Evolutionary conservation across 176 grass and related monocot species (phyloP).

Genomic region (Rhynchospora breviuscula): DNA sequence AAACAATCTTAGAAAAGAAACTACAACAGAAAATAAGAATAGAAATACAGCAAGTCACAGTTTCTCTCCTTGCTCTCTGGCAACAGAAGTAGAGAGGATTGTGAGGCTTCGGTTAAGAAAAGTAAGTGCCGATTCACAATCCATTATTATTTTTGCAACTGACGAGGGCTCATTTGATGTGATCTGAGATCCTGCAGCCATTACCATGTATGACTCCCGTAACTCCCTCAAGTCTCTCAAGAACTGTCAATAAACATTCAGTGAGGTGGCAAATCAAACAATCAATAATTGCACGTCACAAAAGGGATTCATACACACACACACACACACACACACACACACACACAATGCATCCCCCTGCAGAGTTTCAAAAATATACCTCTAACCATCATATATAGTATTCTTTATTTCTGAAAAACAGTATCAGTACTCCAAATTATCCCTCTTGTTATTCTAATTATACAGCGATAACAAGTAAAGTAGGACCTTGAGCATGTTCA

Average conservation of each 20-base stretch:
- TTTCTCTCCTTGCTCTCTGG: conserved; percentile 63
- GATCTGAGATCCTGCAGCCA: conserved; percentile 65
- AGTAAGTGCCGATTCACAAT: conserved; percentile 89
- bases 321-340: no score
- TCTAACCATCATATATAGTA: no score
- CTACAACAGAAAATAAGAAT: not conserved
- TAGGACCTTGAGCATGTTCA: no score
- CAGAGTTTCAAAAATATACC: no score
- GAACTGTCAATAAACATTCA: conserved; percentile 40
- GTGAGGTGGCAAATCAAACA: not conserved
- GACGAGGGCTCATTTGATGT: conserved; percentile 75
- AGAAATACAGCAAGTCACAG: conserved; percentile 27
- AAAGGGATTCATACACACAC: no score
- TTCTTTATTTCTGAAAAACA: no score
- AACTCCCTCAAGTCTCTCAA: conserved; percentile 83
- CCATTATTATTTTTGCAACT: conserved; percentile 76
- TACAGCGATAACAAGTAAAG: no score
- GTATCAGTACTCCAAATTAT: no score
- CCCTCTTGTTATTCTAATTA: no score
- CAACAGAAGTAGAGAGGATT: conserved; percentile 90
- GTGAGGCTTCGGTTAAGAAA: conserved; percentile 89
- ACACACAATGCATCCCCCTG: no score
- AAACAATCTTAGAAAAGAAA: not conserved
- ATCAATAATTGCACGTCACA: not conserved
- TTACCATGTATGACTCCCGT: conserved; percentile 75